phyloP scores from a whole-genome alignment of 1,284 basidiomycete genomes.

The Pseudozyma pruni region DNA sequence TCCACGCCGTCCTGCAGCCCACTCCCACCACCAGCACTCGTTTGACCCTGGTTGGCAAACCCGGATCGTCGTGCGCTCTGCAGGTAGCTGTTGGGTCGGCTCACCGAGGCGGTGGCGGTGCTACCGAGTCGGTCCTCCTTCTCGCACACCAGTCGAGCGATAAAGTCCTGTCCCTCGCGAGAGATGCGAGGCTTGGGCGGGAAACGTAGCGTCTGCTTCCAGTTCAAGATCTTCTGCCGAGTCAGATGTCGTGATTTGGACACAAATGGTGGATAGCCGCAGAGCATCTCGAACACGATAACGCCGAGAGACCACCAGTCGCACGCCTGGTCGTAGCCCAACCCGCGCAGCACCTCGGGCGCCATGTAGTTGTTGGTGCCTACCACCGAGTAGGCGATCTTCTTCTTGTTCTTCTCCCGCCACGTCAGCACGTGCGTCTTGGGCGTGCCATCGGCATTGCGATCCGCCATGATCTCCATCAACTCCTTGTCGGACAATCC shows the following conservation, averaged over 20 bases:
- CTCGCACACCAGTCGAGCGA: slow-evolving; percentile 89
- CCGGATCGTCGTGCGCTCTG: slow-evolving; percentile 79
- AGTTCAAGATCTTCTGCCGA: slow-evolving; percentile 75
- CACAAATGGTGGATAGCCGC: slow-evolving; percentile 81
- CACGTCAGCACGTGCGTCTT: slow-evolving; percentile 74
- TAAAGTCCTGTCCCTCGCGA: slow-evolving; percentile 84
- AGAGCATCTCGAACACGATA: slow-evolving; percentile 74
- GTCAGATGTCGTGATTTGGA: slow-evolving; percentile 65
- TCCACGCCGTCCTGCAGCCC: slow-evolving; percentile 79
- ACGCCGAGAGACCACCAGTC: slow-evolving; percentile 99
- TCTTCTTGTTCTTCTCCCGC: slow-evolving; percentile 88
- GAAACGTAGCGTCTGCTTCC: slow-evolving; percentile 87
- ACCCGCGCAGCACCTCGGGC: slow-evolving; percentile 87
- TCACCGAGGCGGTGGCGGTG: slow-evolving; percentile 77
- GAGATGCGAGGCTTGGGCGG: slow-evolving; percentile 84
- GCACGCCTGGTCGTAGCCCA: slow-evolving; percentile 90
- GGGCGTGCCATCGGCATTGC: slow-evolving; percentile 62
- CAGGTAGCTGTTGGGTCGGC: slow-evolving; percentile 80
- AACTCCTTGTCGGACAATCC: slow-evolving; percentile 53
- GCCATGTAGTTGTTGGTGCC: slow-evolving; percentile 76
- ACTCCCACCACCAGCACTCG: slow-evolving; percentile 29
- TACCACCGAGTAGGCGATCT: slow-evolving; percentile 91
- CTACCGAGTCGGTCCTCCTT: slow-evolving; percentile 87
- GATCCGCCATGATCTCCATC: slow-evolving; percentile 60
- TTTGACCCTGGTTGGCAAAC: slow-evolving; percentile 72